Conservation (phyloP, 495 filamentous ascomycete species). For the Aspergillus avenaceus region DNA sequence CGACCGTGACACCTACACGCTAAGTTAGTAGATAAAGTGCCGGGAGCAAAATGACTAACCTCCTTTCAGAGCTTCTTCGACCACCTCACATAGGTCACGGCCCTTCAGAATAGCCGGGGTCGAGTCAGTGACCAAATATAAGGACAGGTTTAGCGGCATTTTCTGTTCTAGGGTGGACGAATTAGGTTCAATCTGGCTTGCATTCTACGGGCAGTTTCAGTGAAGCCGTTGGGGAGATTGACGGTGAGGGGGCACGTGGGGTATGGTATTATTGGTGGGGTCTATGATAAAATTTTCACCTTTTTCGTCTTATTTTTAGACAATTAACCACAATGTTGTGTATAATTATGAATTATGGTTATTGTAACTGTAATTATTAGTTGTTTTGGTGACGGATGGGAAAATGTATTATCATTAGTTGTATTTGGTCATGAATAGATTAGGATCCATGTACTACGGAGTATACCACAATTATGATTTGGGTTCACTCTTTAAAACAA, state of each 20-base stretch:
- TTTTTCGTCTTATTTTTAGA: too few relatives aligned
- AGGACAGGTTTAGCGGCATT: conserved; percentile 52
- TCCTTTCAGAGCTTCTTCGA: conserved; percentile 71
- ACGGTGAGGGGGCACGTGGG: neutral
- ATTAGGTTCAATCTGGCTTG: neutral
- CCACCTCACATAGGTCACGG: conserved; percentile 65
- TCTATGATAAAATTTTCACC: too few relatives aligned
- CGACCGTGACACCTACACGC: conserved; percentile 65
- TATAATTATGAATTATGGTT: too few relatives aligned
- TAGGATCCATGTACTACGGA: too few relatives aligned
- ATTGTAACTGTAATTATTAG: too few relatives aligned
- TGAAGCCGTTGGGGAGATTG: neutral
- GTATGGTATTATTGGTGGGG: neutral
- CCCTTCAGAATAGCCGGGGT: conserved; percentile 71
- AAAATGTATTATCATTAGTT: too few relatives aligned
- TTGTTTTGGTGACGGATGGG: too few relatives aligned
- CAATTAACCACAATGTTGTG: too few relatives aligned
- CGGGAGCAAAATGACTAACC: conserved; percentile 36
- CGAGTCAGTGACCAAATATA: conserved; percentile 94
- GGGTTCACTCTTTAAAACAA: too few relatives aligned
- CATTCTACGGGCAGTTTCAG: neutral
- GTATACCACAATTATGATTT: too few relatives aligned
- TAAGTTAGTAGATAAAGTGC: conserved; percentile 14
- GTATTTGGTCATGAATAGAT: too few relatives aligned
- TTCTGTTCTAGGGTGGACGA: neutral